phyloP scores from a whole-genome alignment of 768 basidiomycete species.

The Termitomyces sp. region DNA sequence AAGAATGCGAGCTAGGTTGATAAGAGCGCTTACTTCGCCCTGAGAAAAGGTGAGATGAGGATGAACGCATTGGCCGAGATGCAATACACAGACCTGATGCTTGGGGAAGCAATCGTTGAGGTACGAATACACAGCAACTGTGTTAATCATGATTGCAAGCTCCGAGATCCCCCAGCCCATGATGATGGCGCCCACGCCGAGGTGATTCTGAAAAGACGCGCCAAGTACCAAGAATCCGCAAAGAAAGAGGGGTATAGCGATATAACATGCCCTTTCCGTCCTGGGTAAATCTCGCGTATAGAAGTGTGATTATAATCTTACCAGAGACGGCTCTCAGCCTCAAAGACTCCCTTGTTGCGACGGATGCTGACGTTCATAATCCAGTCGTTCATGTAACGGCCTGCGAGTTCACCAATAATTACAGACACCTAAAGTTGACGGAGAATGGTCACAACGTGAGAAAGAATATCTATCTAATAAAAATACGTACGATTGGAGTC shows the following conservation, averaged over 20 bases:
- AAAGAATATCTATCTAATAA: background rate
- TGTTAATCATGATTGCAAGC: slow-evolving; percentile 54
- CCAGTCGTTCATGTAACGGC: slow-evolving; percentile 52
- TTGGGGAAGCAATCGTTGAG: slow-evolving; percentile 24
- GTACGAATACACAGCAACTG: slow-evolving; percentile 56
- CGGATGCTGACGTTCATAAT: slow-evolving; percentile 43
- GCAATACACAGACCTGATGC: slow-evolving; percentile 13
- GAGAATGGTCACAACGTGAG: background rate
- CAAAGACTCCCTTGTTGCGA: slow-evolving; percentile 54
- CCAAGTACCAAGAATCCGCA: slow-evolving; percentile 60
- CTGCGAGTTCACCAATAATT: slow-evolving; percentile 48
- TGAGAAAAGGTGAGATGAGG: slow-evolving; percentile 8
- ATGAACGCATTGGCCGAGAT: too few species aligned
- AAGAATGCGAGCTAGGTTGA: slow-evolving; percentile 53
- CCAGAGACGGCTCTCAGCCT: slow-evolving; percentile 62
- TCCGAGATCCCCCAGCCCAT: slow-evolving; percentile 69
- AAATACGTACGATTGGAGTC: slow-evolving; percentile 44
- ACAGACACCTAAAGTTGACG: slow-evolving; percentile 38
- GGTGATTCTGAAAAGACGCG: slow-evolving; percentile 48
- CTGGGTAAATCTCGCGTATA: background rate
- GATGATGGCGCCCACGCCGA: slow-evolving; percentile 49
- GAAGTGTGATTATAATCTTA: slow-evolving; percentile 17
- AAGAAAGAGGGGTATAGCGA: slow-evolving; percentile 57
- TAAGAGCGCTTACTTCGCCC: slow-evolving; percentile 61
- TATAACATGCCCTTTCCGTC: slow-evolving; percentile 50